These are phyloP conservation scores for Xylaria telfairii DNA, from an alignment of 495 filamentous ascomycete genomes.

Conservation along the genomic window DNA sequence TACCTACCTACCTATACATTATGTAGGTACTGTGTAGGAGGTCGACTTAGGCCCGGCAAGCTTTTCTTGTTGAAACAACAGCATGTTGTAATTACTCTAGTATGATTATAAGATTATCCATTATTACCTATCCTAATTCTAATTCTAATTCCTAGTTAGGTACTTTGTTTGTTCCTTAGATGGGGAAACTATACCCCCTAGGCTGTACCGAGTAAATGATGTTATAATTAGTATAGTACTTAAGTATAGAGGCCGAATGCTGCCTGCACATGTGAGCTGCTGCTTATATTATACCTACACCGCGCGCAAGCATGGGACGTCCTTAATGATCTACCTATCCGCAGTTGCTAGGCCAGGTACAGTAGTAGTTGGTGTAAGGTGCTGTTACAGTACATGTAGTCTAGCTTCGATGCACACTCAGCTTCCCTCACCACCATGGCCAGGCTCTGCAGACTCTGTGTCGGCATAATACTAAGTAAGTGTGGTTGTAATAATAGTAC, in stretches of 20 bases:
- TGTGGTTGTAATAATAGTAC: slow-evolving; percentile 4
- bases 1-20: not conserved
- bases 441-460: not conserved
- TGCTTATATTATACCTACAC: slow-evolving; percentile 6
- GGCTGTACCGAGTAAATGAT: slow-evolving; percentile 5
- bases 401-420: not conserved
- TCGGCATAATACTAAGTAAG: not conserved
- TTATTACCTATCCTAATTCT: not conserved
- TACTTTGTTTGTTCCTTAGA: slow-evolving; percentile 14
- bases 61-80: slow-evolving; percentile 2
- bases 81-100: not conserved
- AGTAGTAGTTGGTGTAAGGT: not conserved
- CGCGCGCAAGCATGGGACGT: not conserved
- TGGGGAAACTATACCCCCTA: slow-evolving; percentile 9
- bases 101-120: slow-evolving; percentile 11
- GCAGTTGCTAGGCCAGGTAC: not conserved
- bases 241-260: not conserved
- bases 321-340: slow-evolving; percentile 17
- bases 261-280: slow-evolving; percentile 7
- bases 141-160: not conserved
- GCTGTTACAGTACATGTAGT: not conserved
- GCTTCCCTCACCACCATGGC: too few species aligned
- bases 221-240: slow-evolving; percentile 21
- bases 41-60: not conserved
- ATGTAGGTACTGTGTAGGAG: too few species aligned